A percentile compares a stretch with the other conserved stretches of the same genome.
These are phyloP conservation scores for Skeletonema potamos DNA, from an alignment of 108 stramenopile genomes.

Conservation along the genomic window DNA sequence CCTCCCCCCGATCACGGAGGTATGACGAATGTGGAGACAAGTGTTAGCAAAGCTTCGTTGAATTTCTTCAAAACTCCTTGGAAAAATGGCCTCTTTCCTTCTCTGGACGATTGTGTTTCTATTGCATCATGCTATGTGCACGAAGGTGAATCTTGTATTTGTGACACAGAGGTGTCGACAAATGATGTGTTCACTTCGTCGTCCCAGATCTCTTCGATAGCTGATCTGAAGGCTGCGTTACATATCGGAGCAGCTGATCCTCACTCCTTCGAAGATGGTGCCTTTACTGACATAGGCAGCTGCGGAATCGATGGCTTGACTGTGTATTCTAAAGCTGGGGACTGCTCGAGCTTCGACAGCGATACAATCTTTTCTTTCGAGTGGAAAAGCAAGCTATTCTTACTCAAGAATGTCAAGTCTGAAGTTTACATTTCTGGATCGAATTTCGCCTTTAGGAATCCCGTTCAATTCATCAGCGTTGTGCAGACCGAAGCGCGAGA, in stretches of 20 bases:
- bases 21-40: constrained; percentile 12
- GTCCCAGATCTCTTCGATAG: constrained; percentile 2
- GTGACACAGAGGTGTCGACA: constrained; percentile 3
- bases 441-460: constrained; percentile 36
- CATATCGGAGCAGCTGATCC: not conserved
- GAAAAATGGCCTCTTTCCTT: not conserved
- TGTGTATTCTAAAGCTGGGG: not conserved
- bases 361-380: constrained; percentile 5
- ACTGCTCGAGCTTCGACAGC: not conserved
- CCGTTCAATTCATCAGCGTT: constrained; percentile 32
- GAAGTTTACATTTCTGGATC: constrained; percentile 13
- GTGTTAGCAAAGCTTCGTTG: constrained; percentile 4
- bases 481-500: constrained; percentile 24
- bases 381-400: not conserved
- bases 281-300: not conserved
- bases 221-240: not conserved
- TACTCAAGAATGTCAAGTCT: constrained; percentile 19
- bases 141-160: constrained; percentile 3
- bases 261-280: not conserved
- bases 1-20: constrained; percentile 20
- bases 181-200: constrained; percentile 1
- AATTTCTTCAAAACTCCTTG: constrained; percentile 13
- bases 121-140: constrained; percentile 7
- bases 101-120: not conserved
- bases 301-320: not conserved